phyloP scores from a whole-genome alignment of 257 asterid genomes.

The Solanum clarkiae region DNA sequence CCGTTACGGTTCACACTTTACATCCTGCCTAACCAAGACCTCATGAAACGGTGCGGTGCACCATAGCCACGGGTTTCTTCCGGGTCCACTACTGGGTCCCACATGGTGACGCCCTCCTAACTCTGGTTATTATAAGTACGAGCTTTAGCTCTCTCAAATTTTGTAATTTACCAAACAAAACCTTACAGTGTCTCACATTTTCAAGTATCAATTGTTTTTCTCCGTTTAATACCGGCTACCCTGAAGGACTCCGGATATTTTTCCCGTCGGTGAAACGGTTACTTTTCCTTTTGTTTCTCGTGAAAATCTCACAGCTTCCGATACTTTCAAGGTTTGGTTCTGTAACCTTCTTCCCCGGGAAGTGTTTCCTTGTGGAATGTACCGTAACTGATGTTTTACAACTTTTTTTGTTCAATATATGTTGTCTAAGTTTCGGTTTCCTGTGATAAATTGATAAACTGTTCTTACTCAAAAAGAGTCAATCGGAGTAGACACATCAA shows the following conservation, averaged over 20 bases:
- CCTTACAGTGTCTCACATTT: not conserved
- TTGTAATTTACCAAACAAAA: not conserved
- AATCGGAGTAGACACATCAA: too few relatives aligned
- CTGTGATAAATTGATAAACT: not conserved
- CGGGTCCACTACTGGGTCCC: not conserved
- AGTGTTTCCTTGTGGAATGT: not conserved
- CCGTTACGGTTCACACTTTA: not conserved
- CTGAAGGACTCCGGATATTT: not conserved
- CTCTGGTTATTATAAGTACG: not conserved
- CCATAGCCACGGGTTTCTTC: not conserved
- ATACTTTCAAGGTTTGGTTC: not conserved
- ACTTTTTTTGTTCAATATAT: not conserved
- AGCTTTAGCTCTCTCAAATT: not conserved
- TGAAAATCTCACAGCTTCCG: not conserved
- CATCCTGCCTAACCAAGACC: not conserved
- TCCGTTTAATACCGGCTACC: not conserved
- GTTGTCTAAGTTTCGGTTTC: not conserved
- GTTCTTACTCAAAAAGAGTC: too few relatives aligned
- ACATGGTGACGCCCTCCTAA: not conserved
- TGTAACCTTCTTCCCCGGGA: not conserved
- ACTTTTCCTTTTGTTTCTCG: not conserved
- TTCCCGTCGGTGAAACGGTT: not conserved
- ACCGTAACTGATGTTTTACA: not conserved
- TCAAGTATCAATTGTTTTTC: not conserved
- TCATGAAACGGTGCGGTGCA: not conserved